These are phyloP conservation scores for Penicillium glabrum DNA, from an alignment of 2,329 filamentous ascomycete genomes.

Conservation along the genomic window DNA sequence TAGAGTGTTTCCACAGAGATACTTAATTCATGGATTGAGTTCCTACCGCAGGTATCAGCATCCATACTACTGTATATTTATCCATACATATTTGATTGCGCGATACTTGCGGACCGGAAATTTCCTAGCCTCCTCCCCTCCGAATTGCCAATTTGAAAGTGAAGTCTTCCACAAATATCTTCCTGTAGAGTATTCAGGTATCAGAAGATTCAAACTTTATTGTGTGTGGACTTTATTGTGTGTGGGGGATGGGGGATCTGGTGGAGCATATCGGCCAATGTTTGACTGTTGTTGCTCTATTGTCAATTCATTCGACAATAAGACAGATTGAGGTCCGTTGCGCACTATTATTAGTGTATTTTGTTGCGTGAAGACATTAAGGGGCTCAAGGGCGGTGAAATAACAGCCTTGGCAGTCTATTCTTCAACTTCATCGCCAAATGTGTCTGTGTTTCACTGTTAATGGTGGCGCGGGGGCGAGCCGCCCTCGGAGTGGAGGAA, in stretches of 20 bases:
- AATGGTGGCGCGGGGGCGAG: neutral
- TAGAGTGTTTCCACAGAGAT: neutral
- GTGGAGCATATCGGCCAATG: neutral
- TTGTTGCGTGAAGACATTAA: too few species aligned
- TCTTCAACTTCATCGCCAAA: neutral
- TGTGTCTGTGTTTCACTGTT: neutral
- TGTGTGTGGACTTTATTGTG: neutral
- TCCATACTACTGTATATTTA: neutral
- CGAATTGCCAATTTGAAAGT: too few species aligned
- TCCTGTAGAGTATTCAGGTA: too few species aligned
- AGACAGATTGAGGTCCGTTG: neutral
- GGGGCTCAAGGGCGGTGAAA: neutral
- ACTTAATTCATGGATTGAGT: neutral
- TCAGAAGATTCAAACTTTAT: neutral
- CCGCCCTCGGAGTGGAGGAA: neutral
- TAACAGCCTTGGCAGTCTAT: neutral
- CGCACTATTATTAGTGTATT: too few species aligned
- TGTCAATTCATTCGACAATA: neutral
- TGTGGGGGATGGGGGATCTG: neutral
- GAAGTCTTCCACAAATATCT: too few species aligned
- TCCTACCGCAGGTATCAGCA: neutral
- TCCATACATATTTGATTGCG: neutral
- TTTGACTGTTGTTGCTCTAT: neutral
- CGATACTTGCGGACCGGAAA: neutral
- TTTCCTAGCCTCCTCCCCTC: neutral